phyloP scores from a whole-genome alignment of 768 basidiomycete genomes.

The Lactarius akahatsu region DNA sequence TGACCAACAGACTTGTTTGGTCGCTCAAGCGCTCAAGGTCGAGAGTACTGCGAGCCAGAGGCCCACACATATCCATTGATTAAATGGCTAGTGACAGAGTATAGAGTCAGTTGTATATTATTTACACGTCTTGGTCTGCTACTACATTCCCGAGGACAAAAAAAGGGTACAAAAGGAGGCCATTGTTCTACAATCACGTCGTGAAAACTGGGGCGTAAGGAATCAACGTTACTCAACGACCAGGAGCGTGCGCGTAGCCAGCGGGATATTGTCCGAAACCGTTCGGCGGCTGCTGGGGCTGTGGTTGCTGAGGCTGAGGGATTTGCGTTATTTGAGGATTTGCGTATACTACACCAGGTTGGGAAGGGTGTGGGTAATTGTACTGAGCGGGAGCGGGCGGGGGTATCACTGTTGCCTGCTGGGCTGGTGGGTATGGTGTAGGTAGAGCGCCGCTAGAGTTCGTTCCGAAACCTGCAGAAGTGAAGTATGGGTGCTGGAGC shows the following conservation, averaged over 20 bases:
- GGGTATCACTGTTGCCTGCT: conserved; percentile 49
- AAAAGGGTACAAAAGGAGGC: not conserved
- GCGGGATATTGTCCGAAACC: conserved; percentile 30
- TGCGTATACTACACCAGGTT: conserved; percentile 35
- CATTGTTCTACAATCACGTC: not conserved
- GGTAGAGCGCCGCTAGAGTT: conserved; percentile 45
- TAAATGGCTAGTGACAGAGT: not conserved
- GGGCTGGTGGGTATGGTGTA: conserved; percentile 44
- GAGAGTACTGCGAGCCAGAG: too few relatives aligned
- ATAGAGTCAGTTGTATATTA: conserved; percentile 8
- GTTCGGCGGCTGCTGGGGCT: conserved; percentile 27
- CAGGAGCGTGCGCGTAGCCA: conserved; percentile 25
- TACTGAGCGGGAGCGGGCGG: conserved; percentile 41
- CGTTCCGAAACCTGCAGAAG: conserved; percentile 44
- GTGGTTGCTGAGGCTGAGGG: conserved; percentile 39
- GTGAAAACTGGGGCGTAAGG: not conserved
- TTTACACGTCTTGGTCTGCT: conserved; percentile 18
- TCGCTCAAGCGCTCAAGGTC: too few relatives aligned
- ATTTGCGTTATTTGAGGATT: conserved; percentile 28
- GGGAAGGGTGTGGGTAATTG: conserved; percentile 65
- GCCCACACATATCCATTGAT: not conserved
- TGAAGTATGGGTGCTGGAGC: conserved; percentile 90
- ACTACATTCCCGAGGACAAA: conserved; percentile 12
- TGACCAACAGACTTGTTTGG: too few relatives aligned
- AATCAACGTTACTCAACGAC: conserved; percentile 26